Evolutionary conservation across 1,284 basidiomycete genomes (phyloP), one percentile per base, ranked within the genome.

Genomic region (Sporisorium reilianum): DNA sequence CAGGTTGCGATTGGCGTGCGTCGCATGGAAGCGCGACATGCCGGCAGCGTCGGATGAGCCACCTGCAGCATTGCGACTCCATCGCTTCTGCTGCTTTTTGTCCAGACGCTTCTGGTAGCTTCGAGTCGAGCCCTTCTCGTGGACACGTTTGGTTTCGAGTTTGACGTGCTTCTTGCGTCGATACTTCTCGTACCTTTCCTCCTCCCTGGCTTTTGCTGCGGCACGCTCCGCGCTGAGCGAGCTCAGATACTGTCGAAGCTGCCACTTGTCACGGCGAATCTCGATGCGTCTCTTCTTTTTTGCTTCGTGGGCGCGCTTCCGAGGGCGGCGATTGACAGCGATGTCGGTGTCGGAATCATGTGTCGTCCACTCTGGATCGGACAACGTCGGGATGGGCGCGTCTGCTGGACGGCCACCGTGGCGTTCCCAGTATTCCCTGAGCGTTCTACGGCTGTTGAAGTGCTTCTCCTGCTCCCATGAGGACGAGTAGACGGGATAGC

Each of bases 311-410:
- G 67, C 67, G 8, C 64, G 65, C 41, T 54, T 30, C 4, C 72
- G 55, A 12, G 72, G 72, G 20, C 72, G 62, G 28, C 66, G 58
- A 0, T 42, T 40, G 18, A 69, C 58, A 10, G 66, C 72, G 14
- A 51, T 28, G 32, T 75, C 72, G 2, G 72, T 75, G 44, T 74
- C 71, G 3, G 71, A 74, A 49, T 55, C 56, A 18, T 74, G 65
- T 0, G 57, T 22, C 0, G 57, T 54, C 2, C 51, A 42, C 10
- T 41, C 38, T 1, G 12, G 8, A 23, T 70, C 72, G n/a, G n/a
- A n/a, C n/a, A n/a, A n/a, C n/a, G n/a, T n/a, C n/a, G n/a, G n/a
- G 23, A 41, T 25, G 7, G 53, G 53, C 0, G 28, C 14, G 38
- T 71, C 57, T 2, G 49, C 50, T 16, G 72, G 72, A 2, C 72